Evolutionary conservation across 208 protist species (phyloP).

Genomic region (Naegleria fowleri): DNA sequence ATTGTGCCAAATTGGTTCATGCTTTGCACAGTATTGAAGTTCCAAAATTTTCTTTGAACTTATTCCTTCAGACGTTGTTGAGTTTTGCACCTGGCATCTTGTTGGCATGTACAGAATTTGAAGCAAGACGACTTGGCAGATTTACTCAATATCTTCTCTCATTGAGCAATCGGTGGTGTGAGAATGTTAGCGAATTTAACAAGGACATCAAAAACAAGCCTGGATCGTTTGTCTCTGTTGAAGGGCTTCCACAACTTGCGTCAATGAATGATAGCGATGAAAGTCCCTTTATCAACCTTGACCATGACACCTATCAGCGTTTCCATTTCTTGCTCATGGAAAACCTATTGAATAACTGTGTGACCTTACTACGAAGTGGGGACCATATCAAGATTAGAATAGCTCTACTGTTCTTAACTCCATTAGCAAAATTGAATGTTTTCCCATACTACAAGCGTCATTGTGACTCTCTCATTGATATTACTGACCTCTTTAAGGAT

Average conservation of each 20-base stretch:
- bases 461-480: neutral
- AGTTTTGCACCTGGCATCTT: neutral
- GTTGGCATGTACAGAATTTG: neutral
- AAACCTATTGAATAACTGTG: neutral
- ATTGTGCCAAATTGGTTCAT: slow-evolving; percentile 12
- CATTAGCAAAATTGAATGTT: neutral
- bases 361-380: neutral
- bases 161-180: neutral
- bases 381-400: neutral
- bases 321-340: neutral
- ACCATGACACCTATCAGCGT: neutral
- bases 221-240: neutral
- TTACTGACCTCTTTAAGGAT: neutral
- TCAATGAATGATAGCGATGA: neutral
- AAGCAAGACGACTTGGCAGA: neutral
- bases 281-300: neutral
- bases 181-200: neutral
- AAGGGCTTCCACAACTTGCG: neutral
- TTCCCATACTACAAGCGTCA: neutral
- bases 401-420: neutral
- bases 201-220: neutral
- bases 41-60: neutral
- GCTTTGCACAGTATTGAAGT: neutral
- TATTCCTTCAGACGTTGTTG: neutral
- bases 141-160: neutral